Evolutionary conservation across 1,284 basidiomycete genomes (phyloP).

Genomic region (Baeospora myosura): DNA sequence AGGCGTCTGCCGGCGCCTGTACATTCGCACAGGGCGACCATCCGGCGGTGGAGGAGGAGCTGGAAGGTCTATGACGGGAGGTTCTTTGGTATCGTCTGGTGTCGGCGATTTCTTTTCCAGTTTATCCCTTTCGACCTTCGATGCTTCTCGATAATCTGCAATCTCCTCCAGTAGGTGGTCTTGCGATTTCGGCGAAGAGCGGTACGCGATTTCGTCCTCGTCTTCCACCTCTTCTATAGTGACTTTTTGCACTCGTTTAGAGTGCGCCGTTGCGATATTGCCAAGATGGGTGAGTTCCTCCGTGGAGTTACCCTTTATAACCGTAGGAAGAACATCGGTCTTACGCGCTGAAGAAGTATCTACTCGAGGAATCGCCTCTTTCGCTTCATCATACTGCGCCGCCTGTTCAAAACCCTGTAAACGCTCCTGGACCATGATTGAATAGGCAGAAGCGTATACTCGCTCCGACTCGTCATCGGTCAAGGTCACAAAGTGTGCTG

Average conservation of each 20-base stretch:
- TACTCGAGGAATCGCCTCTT: not conserved
- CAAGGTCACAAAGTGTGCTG: not conserved
- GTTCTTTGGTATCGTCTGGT: not conserved
- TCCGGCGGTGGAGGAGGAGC: not conserved
- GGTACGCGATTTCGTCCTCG: no score
- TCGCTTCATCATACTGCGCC: no score
- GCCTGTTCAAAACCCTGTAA: no score
- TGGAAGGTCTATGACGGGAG: not conserved
- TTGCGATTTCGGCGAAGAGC: no score
- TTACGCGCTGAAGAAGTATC: not conserved
- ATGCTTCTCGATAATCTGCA: not conserved
- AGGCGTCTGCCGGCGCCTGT: not conserved
- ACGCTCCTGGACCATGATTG: not conserved
- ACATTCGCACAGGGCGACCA: not conserved
- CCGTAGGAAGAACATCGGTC: not conserved
- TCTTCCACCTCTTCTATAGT: no score
- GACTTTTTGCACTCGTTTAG: no score
- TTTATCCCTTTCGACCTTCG: not conserved
- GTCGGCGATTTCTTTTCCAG: not conserved
- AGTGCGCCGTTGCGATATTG: not conserved
- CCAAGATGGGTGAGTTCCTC: not conserved
- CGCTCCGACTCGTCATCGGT: not conserved
- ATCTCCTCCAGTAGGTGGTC: not conserved
- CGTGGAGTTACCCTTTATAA: not conserved
- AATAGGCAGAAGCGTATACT: slow-evolving; percentile 3